These are phyloP conservation scores for Cenchrus purpureus DNA, from an alignment of 176 grass and related monocot genomes.

Conservation along the genomic window DNA sequence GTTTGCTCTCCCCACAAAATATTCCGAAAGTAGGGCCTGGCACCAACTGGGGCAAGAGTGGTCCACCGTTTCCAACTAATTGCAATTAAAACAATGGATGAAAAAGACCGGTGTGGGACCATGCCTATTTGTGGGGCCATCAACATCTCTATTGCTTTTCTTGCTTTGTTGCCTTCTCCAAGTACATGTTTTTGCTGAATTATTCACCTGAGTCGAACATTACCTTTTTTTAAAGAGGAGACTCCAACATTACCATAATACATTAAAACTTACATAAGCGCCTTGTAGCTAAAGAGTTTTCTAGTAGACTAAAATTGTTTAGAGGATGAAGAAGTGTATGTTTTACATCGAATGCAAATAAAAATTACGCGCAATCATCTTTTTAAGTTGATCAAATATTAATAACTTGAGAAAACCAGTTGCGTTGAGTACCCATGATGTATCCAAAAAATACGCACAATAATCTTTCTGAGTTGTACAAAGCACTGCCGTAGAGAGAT, in stretches of 20 bases:
- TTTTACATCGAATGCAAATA: no score
- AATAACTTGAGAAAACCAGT: no score
- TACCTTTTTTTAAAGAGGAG: not conserved
- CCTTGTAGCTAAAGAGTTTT: not conserved
- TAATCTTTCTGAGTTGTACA: no score
- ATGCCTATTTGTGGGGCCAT: slow-evolving; percentile 57
- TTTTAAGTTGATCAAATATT: no score
- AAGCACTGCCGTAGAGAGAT: no score
- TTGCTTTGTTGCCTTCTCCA: not conserved
- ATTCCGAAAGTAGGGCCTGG: slow-evolving; percentile 78
- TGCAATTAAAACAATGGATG: slow-evolving; percentile 76
- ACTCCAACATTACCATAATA: not conserved
- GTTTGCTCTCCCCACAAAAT: slow-evolving; percentile 45
- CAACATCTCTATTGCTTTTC: slow-evolving; percentile 25
- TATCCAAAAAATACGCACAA: no score
- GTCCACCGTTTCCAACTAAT: slow-evolving; percentile 89
- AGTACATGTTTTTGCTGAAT: not conserved
- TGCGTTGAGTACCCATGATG: no score
- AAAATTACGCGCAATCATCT: no score
- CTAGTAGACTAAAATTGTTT: not conserved
- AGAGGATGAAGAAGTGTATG: no score
- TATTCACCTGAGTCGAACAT: not conserved
- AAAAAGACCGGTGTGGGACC: slow-evolving; percentile 63
- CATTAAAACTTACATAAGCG: not conserved
- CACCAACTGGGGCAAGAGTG: slow-evolving; percentile 59